Evolutionary conservation across 768 basidiomycete species (phyloP).

Genomic region (Kwoniella dendrophila): DNA sequence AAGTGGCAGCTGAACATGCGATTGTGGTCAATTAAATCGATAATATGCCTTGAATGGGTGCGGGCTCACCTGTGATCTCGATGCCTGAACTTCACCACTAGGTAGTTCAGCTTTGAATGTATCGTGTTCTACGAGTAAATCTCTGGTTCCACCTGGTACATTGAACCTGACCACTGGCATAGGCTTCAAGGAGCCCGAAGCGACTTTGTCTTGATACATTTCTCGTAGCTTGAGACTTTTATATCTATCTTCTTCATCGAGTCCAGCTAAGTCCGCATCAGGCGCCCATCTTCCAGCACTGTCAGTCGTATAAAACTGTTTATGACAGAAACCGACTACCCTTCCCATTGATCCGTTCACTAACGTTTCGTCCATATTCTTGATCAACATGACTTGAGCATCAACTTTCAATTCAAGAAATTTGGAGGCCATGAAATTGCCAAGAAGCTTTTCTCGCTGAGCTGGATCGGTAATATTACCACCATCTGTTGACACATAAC

Average conservation of each 20-base stretch:
- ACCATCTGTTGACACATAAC: slow-evolving; percentile 67
- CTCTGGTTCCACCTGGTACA: slow-evolving; percentile 61
- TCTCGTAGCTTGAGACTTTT: slow-evolving; percentile 47
- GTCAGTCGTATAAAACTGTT: slow-evolving; percentile 37
- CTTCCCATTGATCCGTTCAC: slow-evolving; percentile 95
- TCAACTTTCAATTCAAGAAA: slow-evolving; percentile 70
- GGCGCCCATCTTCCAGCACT: slow-evolving; percentile 54
- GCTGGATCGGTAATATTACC: slow-evolving; percentile 65
- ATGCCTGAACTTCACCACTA: slow-evolving; percentile 79
- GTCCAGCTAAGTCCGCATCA: slow-evolving; percentile 49
- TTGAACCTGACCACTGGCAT: slow-evolving; percentile 80
- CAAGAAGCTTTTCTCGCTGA: slow-evolving; percentile 75
- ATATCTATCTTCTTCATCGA: slow-evolving; percentile 56
- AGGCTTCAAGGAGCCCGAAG: slow-evolving; percentile 27
- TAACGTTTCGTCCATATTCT: slow-evolving; percentile 84
- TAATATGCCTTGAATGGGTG: not conserved
- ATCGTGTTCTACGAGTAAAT: slow-evolving; percentile 69
- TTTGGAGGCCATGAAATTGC: slow-evolving; percentile 87
- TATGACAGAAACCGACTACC: slow-evolving; percentile 67
- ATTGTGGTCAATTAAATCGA: too few relatives aligned
- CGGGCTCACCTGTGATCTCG: slow-evolving; percentile 70
- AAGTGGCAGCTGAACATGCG: slow-evolving; percentile 75
- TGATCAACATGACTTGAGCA: slow-evolving; percentile 94
- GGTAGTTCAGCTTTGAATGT: slow-evolving; percentile 84
- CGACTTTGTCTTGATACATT: slow-evolving; percentile 46